phyloP scores from a whole-genome alignment of 2,329 filamentous ascomycete genomes.

The Pseudocercospora ulei region DNA sequence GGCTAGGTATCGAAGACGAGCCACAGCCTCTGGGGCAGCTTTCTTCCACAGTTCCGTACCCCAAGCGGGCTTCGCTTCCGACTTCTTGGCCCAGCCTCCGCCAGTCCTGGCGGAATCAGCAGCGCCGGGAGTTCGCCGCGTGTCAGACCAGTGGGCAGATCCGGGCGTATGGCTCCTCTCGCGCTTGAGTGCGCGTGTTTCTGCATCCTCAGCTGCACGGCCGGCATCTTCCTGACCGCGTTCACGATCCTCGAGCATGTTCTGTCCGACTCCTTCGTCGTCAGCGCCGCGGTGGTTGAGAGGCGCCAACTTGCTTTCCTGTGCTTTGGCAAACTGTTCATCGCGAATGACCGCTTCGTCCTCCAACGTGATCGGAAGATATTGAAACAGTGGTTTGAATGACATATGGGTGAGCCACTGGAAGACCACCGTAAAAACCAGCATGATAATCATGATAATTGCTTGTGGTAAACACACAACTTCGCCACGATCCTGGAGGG shows the following conservation, averaged over 20 bases:
- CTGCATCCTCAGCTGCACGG: slow-evolving; percentile 23
- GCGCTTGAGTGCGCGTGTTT: slow-evolving; percentile 36
- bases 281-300: slow-evolving; percentile 23
- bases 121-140: slow-evolving; percentile 4
- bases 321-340: slow-evolving; percentile 72
- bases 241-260: slow-evolving; percentile 23
- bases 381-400: slow-evolving; percentile 76
- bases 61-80: slow-evolving; percentile 14
- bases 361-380: slow-evolving; percentile 88
- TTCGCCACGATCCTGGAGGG: slow-evolving; percentile 50
- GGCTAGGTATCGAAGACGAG: slow-evolving; percentile 22
- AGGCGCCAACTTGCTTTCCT: slow-evolving; percentile 31
- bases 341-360: slow-evolving; percentile 90
- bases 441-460: slow-evolving; percentile 69
- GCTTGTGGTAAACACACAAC: slow-evolving; percentile 63
- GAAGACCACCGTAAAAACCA: slow-evolving; percentile 62
- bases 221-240: slow-evolving; percentile 30
- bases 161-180: slow-evolving; percentile 6
- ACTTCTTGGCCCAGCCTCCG: slow-evolving; percentile 16
- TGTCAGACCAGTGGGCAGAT: slow-evolving; percentile 5
- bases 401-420: slow-evolving; percentile 72
- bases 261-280: slow-evolving; percentile 27
- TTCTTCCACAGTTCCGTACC: slow-evolving; percentile 18
- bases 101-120: slow-evolving; percentile 1
- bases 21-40: slow-evolving; percentile 22